Evolutionary conservation across 1,139 yeast species (phyloP).

Genomic region (Trichomonascaceae sp.): DNA sequence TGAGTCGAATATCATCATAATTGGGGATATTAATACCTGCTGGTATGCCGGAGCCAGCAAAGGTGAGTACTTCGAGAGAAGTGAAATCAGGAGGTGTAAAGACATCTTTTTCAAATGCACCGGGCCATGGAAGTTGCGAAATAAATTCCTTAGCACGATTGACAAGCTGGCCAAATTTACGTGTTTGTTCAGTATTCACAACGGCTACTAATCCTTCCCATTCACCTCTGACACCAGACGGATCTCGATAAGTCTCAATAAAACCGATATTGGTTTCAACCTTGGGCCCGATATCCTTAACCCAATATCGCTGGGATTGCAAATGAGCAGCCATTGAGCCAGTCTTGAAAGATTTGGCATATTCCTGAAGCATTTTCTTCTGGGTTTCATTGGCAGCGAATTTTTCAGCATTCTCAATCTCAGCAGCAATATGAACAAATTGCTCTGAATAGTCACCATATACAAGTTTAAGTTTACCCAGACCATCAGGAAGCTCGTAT

Average conservation of each 20-base stretch:
- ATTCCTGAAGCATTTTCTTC: slow-evolving; percentile 53
- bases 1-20: slow-evolving; percentile 80
- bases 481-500: slow-evolving; percentile 21
- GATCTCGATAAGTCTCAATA: slow-evolving; percentile 88
- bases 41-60: slow-evolving; percentile 86
- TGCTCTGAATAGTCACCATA: slow-evolving; percentile 69
- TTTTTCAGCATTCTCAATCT: slow-evolving; percentile 51
- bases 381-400: slow-evolving; percentile 73
- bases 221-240: slow-evolving; percentile 87
- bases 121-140: slow-evolving; percentile 67
- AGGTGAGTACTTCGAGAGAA: slow-evolving; percentile 79
- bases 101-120: slow-evolving; percentile 68
- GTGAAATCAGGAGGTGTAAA: slow-evolving; percentile 91
- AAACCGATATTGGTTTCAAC: slow-evolving; percentile 87
- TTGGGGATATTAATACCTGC: slow-evolving; percentile 92
- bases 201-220: slow-evolving; percentile 94
- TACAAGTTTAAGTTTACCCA: slow-evolving; percentile 47
- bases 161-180: slow-evolving; percentile 67
- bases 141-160: slow-evolving; percentile 60
- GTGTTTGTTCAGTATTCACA: slow-evolving; percentile 82
- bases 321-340: slow-evolving; percentile 86
- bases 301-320: slow-evolving; percentile 81
- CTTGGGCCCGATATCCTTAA: slow-evolving; percentile 73
- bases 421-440: slow-evolving; percentile 51
- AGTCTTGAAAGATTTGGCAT: slow-evolving; percentile 64